Evolutionary conservation across 192 early-diverging fungal genomes (phyloP), one percentile per base, ranked within the genome.

Genomic region (Coemansia sp.): DNA sequence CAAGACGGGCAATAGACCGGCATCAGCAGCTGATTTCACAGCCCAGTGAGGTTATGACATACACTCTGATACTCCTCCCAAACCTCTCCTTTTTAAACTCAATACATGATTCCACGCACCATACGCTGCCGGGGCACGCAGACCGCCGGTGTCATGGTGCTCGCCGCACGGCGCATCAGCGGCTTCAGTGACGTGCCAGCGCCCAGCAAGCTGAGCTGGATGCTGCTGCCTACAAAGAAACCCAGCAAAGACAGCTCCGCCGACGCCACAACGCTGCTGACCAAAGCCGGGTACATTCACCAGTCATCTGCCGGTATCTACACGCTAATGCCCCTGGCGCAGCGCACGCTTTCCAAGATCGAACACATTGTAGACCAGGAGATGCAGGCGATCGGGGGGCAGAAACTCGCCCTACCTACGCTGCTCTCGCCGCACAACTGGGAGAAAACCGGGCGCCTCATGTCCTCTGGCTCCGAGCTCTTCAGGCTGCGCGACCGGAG

Each of bases 301-400:
- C 92, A 91, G 86, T 92, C 91, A 0, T 86, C 88, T 0, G 80
- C 92, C 12, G 94, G 94, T 2, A 85, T 94, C 21, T 95, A 86
- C 74, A 85, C 84, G 1, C 78, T 94, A 4, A 69, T 96, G 42
- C 94, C 94, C n/a, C 64, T 90, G 34, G 94, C 85, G 1, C 78
- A 93, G 41, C 81, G 90, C 7, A 83, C 86, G 3, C 55, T 95
- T 11, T 67, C 76, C 46, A 93, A 93, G 70, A 75, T 96, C 9
- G 87, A 90, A 67, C 47, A 45, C 3, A 87, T 96, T 39, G 87
- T 96, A 54, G 89, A 93, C 55, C 78, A 85, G 15, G 92, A 94
- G 64, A 86, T 96, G 86, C 69, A 79, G 27, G 61, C 66, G 15
- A 84, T 92, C 34, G 89, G 88, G 30, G 84, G 84, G 17, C 91